Evolutionary conservation across 352 stramenopile genomes (phyloP).

Genomic region (Lagenidium sp.): DNA sequence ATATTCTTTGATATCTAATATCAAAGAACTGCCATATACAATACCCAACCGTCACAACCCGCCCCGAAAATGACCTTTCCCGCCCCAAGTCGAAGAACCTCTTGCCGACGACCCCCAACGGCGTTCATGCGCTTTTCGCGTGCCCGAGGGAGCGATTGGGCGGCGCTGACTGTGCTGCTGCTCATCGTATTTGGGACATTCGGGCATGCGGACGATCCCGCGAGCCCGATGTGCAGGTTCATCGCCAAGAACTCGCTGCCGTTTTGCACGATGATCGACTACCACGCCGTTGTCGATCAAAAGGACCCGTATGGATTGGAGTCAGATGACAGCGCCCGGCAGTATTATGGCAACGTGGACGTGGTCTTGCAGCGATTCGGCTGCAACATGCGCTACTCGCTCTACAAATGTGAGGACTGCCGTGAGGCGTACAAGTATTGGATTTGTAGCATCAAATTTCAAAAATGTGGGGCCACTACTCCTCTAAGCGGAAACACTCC

Average conservation of each 20-base stretch:
- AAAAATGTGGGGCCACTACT: constrained; percentile 34
- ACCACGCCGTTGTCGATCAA: constrained; percentile 56
- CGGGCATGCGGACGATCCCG: constrained; percentile 43
- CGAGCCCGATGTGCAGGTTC: constrained; percentile 26
- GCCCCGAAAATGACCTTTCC: too few species aligned
- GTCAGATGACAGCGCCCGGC: constrained; percentile 52
- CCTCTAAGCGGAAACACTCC: neutral
- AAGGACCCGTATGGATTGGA: constrained; percentile 31
- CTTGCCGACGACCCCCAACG: too few species aligned
- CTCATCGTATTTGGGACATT: too few species aligned
- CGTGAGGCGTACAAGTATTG: constrained; percentile 87
- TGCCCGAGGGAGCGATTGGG: too few species aligned
- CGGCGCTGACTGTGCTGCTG: too few species aligned
- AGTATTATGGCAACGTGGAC: constrained; percentile 78
- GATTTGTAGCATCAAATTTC: constrained; percentile 82
- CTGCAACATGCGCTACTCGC: constrained; percentile 63
- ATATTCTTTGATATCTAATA: constrained; percentile 2
- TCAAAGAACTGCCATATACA: constrained; percentile 2
- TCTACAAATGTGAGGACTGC: constrained; percentile 79
- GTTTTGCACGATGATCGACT: constrained; percentile 84
- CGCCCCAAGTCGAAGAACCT: too few species aligned
- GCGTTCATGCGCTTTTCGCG: too few species aligned
- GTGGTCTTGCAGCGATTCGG: constrained; percentile 76
- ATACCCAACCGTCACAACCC: constrained; percentile 1
- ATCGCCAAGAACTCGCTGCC: constrained; percentile 56